Evolutionary conservation across 1,284 basidiomycete species (phyloP), one percentile per base, ranked within the genome.

Genomic region (Tausonia pullulans): DNA sequence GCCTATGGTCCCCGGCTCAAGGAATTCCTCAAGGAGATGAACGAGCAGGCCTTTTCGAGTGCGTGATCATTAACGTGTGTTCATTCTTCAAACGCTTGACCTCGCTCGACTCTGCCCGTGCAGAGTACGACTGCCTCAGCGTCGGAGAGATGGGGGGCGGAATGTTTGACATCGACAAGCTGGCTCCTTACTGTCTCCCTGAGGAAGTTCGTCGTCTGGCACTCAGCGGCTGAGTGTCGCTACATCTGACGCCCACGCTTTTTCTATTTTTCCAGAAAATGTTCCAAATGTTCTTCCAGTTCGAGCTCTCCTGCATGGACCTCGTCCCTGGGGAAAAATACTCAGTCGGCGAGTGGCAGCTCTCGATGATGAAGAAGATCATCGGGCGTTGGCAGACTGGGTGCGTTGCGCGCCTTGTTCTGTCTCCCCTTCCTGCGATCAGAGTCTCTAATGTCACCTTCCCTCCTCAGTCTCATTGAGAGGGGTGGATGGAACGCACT

Each of bases 11-110:
- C 84, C 5, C 76, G 78, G 9, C 82, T 87, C 1, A 84, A 87
- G 71, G 82, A 85, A 67, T 88, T 81, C 68, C 72, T 90, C 55
- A 79, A 81, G 68, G 83, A 88, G 75, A 86, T 87, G 84, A 73
- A 83, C 65, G 63, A 71, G 40, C 78, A 83, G 69, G 83, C 86
- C 2, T 77, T 86, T 16, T 82, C 81, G 48, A 61, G 83, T 83
- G 70, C 66, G 82, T 27, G 27, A 27, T 27, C 2, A 27, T 27
- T 2, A 3, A 11, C 16, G 27, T 27, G 8, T 16, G n/a, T 27
- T 11, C 2, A 53, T 16, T 39, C 58, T 46, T 3, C 46, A 27
- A 27, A 27, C 27, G 6, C 2, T 46, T 59, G 16, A 48, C 46
- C 27, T 27, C 46, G 2, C 49, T n/a, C 4, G 9, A 5, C 27